These are phyloP conservation scores for Fraxinus excelsior DNA, from an alignment of 257 asterid species.

Conservation along the genomic window DNA sequence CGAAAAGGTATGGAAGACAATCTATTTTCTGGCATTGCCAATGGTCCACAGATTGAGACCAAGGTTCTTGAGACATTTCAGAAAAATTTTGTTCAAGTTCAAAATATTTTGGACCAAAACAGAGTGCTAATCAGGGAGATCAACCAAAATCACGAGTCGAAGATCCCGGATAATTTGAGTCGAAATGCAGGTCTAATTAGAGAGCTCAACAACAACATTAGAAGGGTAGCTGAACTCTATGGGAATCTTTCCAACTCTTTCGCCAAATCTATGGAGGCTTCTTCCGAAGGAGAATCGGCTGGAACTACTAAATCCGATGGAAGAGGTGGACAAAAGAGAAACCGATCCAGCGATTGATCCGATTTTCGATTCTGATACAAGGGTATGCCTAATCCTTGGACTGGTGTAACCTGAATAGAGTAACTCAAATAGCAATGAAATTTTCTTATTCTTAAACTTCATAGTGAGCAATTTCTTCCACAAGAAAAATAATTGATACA, in stretches of 20 bases:
- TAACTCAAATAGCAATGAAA: constrained; percentile 20
- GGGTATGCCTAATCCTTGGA: neutral
- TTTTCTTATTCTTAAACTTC: constrained; percentile 21
- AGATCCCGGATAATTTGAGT: constrained; percentile 43
- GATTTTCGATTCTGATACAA: neutral
- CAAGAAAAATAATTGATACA: constrained; percentile 18
- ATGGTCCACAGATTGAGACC: constrained; percentile 34
- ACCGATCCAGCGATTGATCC: constrained; percentile 19
- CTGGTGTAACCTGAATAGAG: constrained; percentile 5
- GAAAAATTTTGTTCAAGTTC: constrained; percentile 47
- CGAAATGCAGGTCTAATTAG: constrained; percentile 52
- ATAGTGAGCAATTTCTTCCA: constrained; percentile 20
- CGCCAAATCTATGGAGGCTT: constrained; percentile 48
- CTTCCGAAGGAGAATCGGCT: constrained; percentile 50
- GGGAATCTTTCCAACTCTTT: constrained; percentile 45
- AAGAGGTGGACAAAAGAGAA: constrained; percentile 48
- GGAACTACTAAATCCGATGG: constrained; percentile 44
- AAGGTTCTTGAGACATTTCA: constrained; percentile 43
- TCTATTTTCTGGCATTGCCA: constrained; percentile 39
- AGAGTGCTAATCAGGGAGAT: constrained; percentile 48
- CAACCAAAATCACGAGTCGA: constrained; percentile 57
- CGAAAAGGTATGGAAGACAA: constrained; percentile 41
- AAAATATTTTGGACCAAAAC: constrained; percentile 49
- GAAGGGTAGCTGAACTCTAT: constrained; percentile 52
- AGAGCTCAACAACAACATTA: constrained; percentile 58